Evolutionary conservation across 495 filamentous ascomycete species (phyloP), one percentile per base, ranked within the genome.

Genomic region (Venustampulla echinocandica): DNA sequence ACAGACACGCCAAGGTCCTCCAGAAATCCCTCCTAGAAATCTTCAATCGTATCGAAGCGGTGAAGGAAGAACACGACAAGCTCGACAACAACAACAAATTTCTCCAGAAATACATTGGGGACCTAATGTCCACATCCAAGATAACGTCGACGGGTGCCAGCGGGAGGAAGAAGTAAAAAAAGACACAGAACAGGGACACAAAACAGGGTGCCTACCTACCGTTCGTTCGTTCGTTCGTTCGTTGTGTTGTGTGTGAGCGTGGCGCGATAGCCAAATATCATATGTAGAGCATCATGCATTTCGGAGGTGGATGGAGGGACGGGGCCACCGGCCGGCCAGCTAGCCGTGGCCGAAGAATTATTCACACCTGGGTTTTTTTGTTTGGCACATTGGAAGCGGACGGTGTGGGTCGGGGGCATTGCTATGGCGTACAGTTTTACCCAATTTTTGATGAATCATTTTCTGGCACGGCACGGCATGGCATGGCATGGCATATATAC

Each of bases 31-130:
- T 98, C 22, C 70, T 90, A 35, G 87, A 82, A 40, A 77, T 97
- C 14, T 85, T 95, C 47, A 85, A 95, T 61, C 80, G 87, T 27
- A 90, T 97, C 59, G 92, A 97, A 56, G 82, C 80, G n/a, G 90
- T 97, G 42, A 85, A 86, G 63, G 80, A 82, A 46, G 90, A 96
- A 61, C 87, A 96, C 59, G 84, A 95, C 64, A 94, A 94, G 64
- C 74, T 98, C 22, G 90, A 97, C 62, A 85, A 73, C 55, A 84
- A 95, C 58, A 98, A 98, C 71, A 87, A 82, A 57, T 95, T 95
- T 55, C 66, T 98, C 10, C 93, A 97, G 60, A 85, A 90, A 59
- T 90, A 90, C 61, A 88, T 88, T 46, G 84, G 84, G 20, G 84
- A 86, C 58, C 68, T 88, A 46, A 87, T 88, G 84, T 77, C 77